Evolutionary conservation across 306 rosid genomes (phyloP).

Genomic region (Vigna hirtella): DNA sequence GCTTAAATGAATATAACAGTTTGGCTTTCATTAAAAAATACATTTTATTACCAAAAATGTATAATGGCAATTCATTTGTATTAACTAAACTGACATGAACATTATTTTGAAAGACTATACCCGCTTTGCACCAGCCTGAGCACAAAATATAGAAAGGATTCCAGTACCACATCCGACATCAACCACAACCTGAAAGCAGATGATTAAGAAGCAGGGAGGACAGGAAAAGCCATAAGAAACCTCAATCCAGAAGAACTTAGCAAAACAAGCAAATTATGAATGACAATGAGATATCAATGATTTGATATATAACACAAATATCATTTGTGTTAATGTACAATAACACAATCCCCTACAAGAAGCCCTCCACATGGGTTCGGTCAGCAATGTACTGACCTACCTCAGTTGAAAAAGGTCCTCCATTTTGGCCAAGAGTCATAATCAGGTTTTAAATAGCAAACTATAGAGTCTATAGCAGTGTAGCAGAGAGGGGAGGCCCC

Average conservation of each 20-base stretch:
- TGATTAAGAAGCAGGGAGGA: constrained; percentile 4
- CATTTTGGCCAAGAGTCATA: constrained; percentile 3
- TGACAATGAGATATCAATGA: neutral
- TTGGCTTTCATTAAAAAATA: neutral
- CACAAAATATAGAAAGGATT: constrained; percentile 96
- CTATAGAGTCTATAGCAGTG: no score
- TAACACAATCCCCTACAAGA: constrained; percentile 29
- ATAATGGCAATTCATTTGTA: constrained; percentile 9
- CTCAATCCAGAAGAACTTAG: constrained; percentile 9
- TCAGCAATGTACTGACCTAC: neutral
- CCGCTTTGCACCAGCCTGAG: constrained; percentile 97
- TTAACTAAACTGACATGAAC: constrained; percentile 31
- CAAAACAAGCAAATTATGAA: constrained; percentile 28
- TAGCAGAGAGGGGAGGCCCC: no score
- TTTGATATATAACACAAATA: neutral
- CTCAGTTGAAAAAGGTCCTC: constrained; percentile 23
- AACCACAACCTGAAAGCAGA: constrained; percentile 80
- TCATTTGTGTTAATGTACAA: constrained; percentile 16
- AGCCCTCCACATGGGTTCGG: neutral
- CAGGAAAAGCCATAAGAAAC: constrained; percentile 24
- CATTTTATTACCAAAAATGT: neutral
- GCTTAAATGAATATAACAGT: no score
- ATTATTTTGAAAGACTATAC: constrained; percentile 55
- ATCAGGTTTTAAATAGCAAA: neutral
- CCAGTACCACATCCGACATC: constrained; percentile 99